A percentile compares a stretch with the other conserved stretches of the same genome.
phyloP scores from a whole-genome alignment of 2,329 filamentous ascomycete genomes.

The Colletotrichum godetiae region DNA sequence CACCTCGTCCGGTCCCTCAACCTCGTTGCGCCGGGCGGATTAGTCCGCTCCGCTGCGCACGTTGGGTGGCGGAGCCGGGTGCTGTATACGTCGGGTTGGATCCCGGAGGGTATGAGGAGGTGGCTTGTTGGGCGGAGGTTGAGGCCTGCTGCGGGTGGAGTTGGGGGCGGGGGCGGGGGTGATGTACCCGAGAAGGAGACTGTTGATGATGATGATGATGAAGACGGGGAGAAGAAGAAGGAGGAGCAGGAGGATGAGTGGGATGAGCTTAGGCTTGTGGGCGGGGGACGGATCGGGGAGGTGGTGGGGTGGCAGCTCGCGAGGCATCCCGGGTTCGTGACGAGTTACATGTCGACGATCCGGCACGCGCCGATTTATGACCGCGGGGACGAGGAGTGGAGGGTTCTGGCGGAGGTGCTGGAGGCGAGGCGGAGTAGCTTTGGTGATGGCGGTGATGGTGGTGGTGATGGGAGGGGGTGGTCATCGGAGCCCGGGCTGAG shows the following conservation, averaged over 20 bases:
- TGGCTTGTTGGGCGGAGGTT: constrained; percentile 63
- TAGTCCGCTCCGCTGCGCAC: constrained; percentile 70
- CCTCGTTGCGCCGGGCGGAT: constrained; percentile 75
- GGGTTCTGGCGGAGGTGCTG: constrained; percentile 62
- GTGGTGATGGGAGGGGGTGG: no score
- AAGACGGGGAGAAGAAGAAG: constrained; percentile 48
- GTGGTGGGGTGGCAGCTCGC: constrained; percentile 78
- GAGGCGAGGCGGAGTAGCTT: constrained; percentile 51
- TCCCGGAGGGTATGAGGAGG: constrained; percentile 70
- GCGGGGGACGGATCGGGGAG: constrained; percentile 64
- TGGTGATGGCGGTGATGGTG: background rate
- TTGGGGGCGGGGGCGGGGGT: constrained; percentile 38
- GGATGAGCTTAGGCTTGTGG: constrained; percentile 61
- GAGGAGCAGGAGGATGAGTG: constrained; percentile 56
- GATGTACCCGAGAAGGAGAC: constrained; percentile 51
- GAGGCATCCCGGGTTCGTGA: constrained; percentile 74
- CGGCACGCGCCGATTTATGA: constrained; percentile 76
- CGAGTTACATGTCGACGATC: constrained; percentile 78
- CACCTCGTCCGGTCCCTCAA: constrained; percentile 71
- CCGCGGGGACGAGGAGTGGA: constrained; percentile 71
- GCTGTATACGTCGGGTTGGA: constrained; percentile 68
- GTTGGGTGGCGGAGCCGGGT: constrained; percentile 71
- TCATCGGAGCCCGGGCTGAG: constrained; percentile 46
- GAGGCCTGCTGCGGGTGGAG: constrained; percentile 43
- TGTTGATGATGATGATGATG: constrained; percentile 50